phyloP scores from a whole-genome alignment of 768 basidiomycete genomes.

The Mycena pura region DNA sequence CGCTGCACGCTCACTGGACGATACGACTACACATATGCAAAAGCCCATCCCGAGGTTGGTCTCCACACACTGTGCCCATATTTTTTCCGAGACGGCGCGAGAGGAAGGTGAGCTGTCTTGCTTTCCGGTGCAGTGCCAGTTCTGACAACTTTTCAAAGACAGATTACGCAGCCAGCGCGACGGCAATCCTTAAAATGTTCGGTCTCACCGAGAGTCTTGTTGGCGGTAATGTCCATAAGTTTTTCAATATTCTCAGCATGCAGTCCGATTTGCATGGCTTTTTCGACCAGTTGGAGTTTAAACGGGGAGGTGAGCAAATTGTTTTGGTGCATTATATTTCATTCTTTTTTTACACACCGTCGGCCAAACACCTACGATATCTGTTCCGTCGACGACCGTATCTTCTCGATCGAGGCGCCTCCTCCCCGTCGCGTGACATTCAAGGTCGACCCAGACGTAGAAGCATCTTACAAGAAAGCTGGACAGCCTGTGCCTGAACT shows the following conservation, averaged over 20 bases:
- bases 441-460: slow-evolving; percentile 5
- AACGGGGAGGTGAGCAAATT: not conserved
- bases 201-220: not conserved
- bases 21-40: not conserved
- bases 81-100: not conserved
- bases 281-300: not conserved
- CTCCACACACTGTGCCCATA: not conserved
- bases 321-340: not conserved
- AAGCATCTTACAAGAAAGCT: not conserved
- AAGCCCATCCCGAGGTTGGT: not conserved
- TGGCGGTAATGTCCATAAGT: not conserved
- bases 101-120: not conserved
- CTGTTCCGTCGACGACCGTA: not conserved
- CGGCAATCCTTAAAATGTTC: not conserved
- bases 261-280: not conserved
- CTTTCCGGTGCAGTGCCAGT: not conserved
- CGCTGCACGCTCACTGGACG: not conserved
- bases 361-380: not conserved
- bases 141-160: not conserved
- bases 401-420: not conserved
- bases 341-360: not conserved
- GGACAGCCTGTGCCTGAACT: slow-evolving; percentile 7
- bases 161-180: not conserved
- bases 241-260: not conserved
- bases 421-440: slow-evolving; percentile 19